phyloP scores from a whole-genome alignment of 108 stramenopile genomes.

The Fragilariopsis cylindrus region DNA sequence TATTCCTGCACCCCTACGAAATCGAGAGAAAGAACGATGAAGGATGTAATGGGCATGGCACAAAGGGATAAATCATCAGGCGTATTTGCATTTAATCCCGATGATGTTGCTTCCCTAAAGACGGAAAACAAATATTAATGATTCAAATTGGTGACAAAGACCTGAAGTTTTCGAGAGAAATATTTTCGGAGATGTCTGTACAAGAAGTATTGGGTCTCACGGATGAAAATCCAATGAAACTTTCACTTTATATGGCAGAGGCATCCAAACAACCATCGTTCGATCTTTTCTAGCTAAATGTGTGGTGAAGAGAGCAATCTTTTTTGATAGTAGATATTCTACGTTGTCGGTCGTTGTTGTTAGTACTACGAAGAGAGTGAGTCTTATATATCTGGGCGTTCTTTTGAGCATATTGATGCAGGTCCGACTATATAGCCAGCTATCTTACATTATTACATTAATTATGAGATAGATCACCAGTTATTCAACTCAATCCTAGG shows the following conservation, averaged over 20 bases:
- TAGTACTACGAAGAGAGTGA: too few relatives aligned
- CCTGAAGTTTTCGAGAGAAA: conserved; percentile 22
- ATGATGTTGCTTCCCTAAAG: conserved; percentile 9
- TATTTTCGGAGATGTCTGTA: conserved; percentile 30
- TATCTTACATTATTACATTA: too few relatives aligned
- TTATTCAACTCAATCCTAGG: too few relatives aligned
- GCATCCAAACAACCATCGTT: conserved; percentile 23
- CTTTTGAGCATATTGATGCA: too few relatives aligned
- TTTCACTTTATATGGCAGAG: conserved; percentile 27
- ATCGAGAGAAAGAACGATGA: conserved; percentile 22
- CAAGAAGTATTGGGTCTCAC: conserved; percentile 25
- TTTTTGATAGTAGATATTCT: too few relatives aligned
- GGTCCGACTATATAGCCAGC: too few relatives aligned
- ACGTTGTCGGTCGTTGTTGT: too few relatives aligned
- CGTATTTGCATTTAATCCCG: conserved; percentile 29
- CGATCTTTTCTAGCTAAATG: conserved; percentile 19
- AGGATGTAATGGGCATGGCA: conserved; percentile 35
- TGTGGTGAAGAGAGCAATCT: not conserved
- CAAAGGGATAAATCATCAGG: conserved; percentile 31
- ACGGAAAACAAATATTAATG: conserved; percentile 20
- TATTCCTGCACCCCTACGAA: conserved; percentile 23
- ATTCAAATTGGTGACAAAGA: conserved; percentile 23
- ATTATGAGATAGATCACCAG: too few relatives aligned
- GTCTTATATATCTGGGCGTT: too few relatives aligned
- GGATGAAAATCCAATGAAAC: conserved; percentile 25